Base-by-base conservation (phyloP, 495 filamentous ascomycete genomes). In the Aspergillus kassunensis region DNA sequence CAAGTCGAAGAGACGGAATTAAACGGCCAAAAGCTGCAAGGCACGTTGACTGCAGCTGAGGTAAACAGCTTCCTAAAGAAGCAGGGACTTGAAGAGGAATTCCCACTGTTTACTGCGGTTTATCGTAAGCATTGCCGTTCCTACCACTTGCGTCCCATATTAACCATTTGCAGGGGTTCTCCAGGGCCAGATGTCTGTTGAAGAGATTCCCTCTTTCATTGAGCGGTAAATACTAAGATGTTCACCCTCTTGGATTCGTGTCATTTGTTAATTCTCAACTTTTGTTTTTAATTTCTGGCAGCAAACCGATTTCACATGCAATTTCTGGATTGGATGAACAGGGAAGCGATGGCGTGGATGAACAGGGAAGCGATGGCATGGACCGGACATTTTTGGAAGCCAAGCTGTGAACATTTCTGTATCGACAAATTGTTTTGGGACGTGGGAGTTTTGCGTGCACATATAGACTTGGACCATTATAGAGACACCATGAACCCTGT, bases 11-110 rank as follows among this genome's bases (percentile, higher is more conserved):
- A 80, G 63, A 77, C 78, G 34, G 91, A 96, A 69, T 76, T 99
- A 54, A 99, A 99, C 65, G 95, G 95, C 27, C 95, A 99, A 79
- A 96, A 91, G 74, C 72, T 99, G 56, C 95, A 97, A 68, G 95
- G 95, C 15, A 96, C 89, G 6, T 84, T 85, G 61, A 99, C 95
- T 30, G 88, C 93, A 16, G 80, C 80, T 40, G 95, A 99, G 65
- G 91, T 99, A 15, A 86, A 92, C 73, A 79, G 71, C 36, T 97
- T 97, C 68, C 68, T 99, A 67, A 89, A 85, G 72, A 81, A 80
- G 42, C 80, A 84, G 59, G 84, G 83, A 5, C 72, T 81, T 55
- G 91, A 95, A 71, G 70, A 82, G 19, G 87, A 95, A 35, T 99
- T 93, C 63, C 95, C 95, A 33, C 69, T 99, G 25, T 89, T 99